phyloP scores from a whole-genome alignment of 768 basidiomycete genomes.

The Mycena amicta region DNA sequence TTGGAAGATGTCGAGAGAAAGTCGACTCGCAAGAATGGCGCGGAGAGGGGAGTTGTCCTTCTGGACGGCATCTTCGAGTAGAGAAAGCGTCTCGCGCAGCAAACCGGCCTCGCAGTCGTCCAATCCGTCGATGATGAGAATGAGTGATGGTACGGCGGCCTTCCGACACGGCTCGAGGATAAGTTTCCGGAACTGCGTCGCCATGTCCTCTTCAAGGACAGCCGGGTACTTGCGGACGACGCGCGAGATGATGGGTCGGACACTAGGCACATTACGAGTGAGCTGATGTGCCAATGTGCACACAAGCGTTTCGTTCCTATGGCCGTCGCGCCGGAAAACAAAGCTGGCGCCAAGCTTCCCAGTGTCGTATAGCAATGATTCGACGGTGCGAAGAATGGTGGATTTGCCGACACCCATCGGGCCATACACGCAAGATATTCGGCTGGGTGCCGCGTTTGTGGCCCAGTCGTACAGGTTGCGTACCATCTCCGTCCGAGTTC shows the following conservation, averaged over 20 bases:
- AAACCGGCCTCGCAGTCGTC: slow-evolving; percentile 2
- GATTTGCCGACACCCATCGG: slow-evolving; percentile 19
- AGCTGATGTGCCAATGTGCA: slow-evolving; percentile 15
- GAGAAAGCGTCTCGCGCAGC: slow-evolving; percentile 11
- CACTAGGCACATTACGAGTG: slow-evolving; percentile 9
- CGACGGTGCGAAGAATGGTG: slow-evolving; percentile 9
- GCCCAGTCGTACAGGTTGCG: slow-evolving; percentile 7
- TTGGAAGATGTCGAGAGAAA: not conserved
- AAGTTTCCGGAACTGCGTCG: slow-evolving; percentile 7
- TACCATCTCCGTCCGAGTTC: slow-evolving; percentile 10
- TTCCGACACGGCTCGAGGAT: slow-evolving; percentile 16
- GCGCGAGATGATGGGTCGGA: slow-evolving; percentile 12
- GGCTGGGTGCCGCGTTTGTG: not conserved
- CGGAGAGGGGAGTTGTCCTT: not conserved
- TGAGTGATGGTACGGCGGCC: not conserved
- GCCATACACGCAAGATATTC: slow-evolving; percentile 12
- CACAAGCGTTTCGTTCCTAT: slow-evolving; percentile 3
- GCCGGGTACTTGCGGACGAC: slow-evolving; percentile 4
- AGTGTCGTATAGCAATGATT: not conserved
- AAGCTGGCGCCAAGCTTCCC: slow-evolving; percentile 10
- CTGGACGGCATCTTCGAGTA: slow-evolving; percentile 7
- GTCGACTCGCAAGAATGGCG: slow-evolving; percentile 5
- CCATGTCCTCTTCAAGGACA: slow-evolving; percentile 7
- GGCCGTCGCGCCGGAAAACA: not conserved
- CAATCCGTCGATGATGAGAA: slow-evolving; percentile 17